Evolutionary conservation across 176 grass and related monocot genomes (phyloP), one percentile per base, ranked within the genome.

Genomic region (Ensete glaucum): DNA sequence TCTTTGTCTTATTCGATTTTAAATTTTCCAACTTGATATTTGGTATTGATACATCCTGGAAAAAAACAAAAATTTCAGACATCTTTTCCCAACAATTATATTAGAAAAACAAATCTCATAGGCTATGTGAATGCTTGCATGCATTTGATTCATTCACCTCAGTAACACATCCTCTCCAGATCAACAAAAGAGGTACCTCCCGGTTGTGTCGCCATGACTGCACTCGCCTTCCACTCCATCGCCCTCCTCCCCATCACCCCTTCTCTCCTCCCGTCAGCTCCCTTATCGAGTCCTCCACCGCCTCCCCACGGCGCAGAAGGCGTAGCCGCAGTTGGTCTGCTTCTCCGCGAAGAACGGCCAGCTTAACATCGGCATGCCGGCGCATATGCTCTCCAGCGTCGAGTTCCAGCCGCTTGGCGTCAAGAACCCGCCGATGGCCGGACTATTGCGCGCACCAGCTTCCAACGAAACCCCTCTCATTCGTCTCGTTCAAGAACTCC

Each of bases 161-260:
- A 22, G n/a, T 26, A 0, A 76, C 56, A 25, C 52, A 85, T 0
- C 73, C 11, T 72, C 50, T 85, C 66, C 0, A 77, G 65, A 58
- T 85, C 69, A 1, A 24, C 50, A 53, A 57, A 76, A 11, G 83
- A 77, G 9, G 54, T 13, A 0, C 78, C 78, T 54, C 83, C 77
- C 2, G 56, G 65, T 0, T 16, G 23, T 19, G 83, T 1, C 1
- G 78, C 77, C 4, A 2, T 16, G 1, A n/a, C 6, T 5, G 55
- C 72, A 52, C 65, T 85, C 50, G 53, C 72, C 55, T 76, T 85
- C 83, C 77, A 76, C 26, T 80, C 25, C 64, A 49, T 14, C 1
- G 25, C 64, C 55, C 14, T 11, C 26, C 22, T 23, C 22, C 22
- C 0, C 22, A 23, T 77, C 60, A 72, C 62, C 19, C 74, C 52